Conservation (phyloP, 1,139 yeast species). For the Zygoascus meyerae region DNA sequence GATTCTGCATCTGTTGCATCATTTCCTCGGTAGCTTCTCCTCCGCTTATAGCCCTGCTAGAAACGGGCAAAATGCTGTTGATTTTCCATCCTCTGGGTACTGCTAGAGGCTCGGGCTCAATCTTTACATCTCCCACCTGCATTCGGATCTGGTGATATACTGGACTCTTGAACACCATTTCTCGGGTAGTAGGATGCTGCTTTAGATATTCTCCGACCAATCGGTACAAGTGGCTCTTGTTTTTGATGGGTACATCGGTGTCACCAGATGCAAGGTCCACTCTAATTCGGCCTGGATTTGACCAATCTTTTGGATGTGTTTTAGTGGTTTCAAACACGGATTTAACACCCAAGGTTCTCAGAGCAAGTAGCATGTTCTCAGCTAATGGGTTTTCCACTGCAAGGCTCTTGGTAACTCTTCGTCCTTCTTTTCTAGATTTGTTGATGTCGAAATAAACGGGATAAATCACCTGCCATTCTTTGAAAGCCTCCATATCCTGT, state of each 20-base stretch:
- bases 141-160: slow-evolving; percentile 40
- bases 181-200: slow-evolving; percentile 64
- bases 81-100: slow-evolving; percentile 76
- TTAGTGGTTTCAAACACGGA: slow-evolving; percentile 55
- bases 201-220: slow-evolving; percentile 58
- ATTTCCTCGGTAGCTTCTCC: slow-evolving; percentile 76
- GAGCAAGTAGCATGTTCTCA: slow-evolving; percentile 61
- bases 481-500: slow-evolving; percentile 51
- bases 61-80: slow-evolving; percentile 82
- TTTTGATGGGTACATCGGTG: slow-evolving; percentile 34
- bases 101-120: slow-evolving; percentile 56
- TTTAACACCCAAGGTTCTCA: slow-evolving; percentile 43
- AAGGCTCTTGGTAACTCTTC: slow-evolving; percentile 59
- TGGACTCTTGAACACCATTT: slow-evolving; percentile 56
- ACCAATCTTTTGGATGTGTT: slow-evolving; percentile 94
- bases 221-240: slow-evolving; percentile 63
- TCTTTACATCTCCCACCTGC: slow-evolving; percentile 38
- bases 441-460: slow-evolving; percentile 88
- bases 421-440: slow-evolving; percentile 73
- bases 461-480: slow-evolving; percentile 65
- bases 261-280: slow-evolving; percentile 38
- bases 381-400: slow-evolving; percentile 90
- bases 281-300: slow-evolving; percentile 92
- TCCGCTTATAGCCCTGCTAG: slow-evolving; percentile 70
- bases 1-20: slow-evolving; percentile 40